Evolutionary conservation across 2,329 filamentous ascomycete species (phyloP), one percentile per base, ranked within the genome.

Genomic region (Chaetomiaceae sp.): DNA sequence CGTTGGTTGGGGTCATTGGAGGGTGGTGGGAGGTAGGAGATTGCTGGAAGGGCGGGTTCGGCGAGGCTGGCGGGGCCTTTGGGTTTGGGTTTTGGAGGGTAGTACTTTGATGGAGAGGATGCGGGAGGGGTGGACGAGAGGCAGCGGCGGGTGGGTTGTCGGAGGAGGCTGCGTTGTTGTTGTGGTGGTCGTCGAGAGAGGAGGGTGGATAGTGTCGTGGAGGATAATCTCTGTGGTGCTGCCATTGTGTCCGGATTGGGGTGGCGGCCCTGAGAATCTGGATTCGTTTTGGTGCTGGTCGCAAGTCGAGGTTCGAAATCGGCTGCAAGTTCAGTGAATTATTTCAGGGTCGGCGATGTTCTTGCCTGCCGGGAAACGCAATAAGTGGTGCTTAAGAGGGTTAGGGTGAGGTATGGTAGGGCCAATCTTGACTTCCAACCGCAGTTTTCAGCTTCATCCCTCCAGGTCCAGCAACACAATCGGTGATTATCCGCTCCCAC

Each of bases 11-110:
- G 61, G 51, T 54, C 57, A 58, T 58, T 64, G 53, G 57, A 60
- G 16, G 57, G 64, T 1, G 37, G 57, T 1, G 67, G 67, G 43
- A 66, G 58, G 61, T 58, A 69, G 37, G 66, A 64, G 43, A 68
- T 53, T 16, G 58, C 45, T 7, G 59, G 60, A 7, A 50, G 51
- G 20, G 29, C 10, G 37, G 54, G 23, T 41, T 32, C 33, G 51
- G 3, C 32, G 33, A 30, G 37, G 48, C 40, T 18, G 40, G 46
- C 9, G 11, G 34, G 25, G n/a, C n/a, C n/a, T 34, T 45, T 43
- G 43, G 58, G 23, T 37, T 16, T 42, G 20, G 27, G 25, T 27
- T 41, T 49, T 43, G 34, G 16, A 20, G 29, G 21, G 29, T 25
- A 29, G 9, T 11, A 29, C 18, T 47, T 47, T 5, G 29, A 29